Base-by-base conservation (phyloP, 75 land plant genomes). In the Pinus taeda region DNA sequence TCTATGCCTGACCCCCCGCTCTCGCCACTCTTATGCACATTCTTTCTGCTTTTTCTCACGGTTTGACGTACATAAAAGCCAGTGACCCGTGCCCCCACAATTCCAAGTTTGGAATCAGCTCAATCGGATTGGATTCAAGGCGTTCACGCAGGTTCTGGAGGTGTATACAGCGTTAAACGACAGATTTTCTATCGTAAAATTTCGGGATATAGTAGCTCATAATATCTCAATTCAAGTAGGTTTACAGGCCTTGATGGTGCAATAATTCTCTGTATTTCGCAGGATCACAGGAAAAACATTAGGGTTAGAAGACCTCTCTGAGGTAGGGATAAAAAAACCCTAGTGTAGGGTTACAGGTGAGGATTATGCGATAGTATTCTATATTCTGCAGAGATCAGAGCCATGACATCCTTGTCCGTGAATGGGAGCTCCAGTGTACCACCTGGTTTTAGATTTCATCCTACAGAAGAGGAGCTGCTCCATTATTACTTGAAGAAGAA, bases 401-500 rank as follows among this genome's bases (percentile, higher is more conserved):
- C 60, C 60, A 59, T 59, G 60, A 59, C 55, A 1, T 60, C 15
- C 69, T 65, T 24, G 69, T 65, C 36, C 13, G 15, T 24, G 69
- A 26, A 26, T 30, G 29, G 69, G 69, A 30, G 15, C 69, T 26
- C 69, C 24, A 22, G 20, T 12, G 92, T 90, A 8, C 92, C 92
- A 21, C 92, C 92, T 14, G 92, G 90, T 24, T 90, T 90, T 73
- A 81, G 91, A 30, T 89, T 89, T 75, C 91, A 89, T 74, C 91
- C 91, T 15, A 90, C 92, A 8, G 92, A 90, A 72, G 92, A 90
- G 71, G 92, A 90, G 73, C 92, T 90, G 12, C 87, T 90, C 0
- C 88, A 85, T 26, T 91, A 86, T 80, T 91, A 91, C 77, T 76
- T 91, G 74, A 88, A 86, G 88, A 91, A 88, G 89, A 89, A 91